phyloP scores from a whole-genome alignment of 106 monocot genomes.

The Dendrobium huoshanense region DNA sequence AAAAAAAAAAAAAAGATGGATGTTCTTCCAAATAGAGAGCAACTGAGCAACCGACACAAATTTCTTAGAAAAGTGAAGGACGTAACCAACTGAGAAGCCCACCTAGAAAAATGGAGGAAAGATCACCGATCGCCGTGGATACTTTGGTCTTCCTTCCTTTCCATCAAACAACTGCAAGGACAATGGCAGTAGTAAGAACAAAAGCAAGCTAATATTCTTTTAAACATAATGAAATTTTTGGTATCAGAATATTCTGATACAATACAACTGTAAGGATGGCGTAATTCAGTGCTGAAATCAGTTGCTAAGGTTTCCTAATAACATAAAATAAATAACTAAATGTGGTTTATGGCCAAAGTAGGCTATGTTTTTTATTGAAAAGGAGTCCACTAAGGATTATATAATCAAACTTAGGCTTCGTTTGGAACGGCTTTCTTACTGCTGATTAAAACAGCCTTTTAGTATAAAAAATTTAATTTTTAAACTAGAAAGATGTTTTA shows the following conservation, averaged over 20 bases:
- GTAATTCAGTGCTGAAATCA: too few relatives aligned
- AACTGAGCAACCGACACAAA: not conserved
- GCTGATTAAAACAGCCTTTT: too few relatives aligned
- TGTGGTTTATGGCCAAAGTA: not conserved
- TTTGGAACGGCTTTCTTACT: too few relatives aligned
- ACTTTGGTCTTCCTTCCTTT: constrained; percentile 53
- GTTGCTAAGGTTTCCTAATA: not conserved
- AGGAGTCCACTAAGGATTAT: not conserved
- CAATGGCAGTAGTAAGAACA: constrained; percentile 4
- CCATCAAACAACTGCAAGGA: constrained; percentile 61
- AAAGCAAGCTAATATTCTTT: not conserved
- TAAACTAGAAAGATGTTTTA: too few relatives aligned
- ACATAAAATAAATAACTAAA: not conserved
- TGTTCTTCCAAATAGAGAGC: not conserved
- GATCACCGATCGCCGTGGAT: constrained; percentile 60
- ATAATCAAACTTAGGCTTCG: too few relatives aligned
- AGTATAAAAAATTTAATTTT: too few relatives aligned
- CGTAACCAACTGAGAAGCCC: not conserved
- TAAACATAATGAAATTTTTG: not conserved
- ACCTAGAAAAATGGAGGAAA: constrained; percentile 50
- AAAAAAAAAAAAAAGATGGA: not conserved
- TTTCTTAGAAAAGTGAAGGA: not conserved
- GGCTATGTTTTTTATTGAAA: not conserved
- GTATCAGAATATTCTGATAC: not conserved
- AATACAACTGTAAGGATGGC: too few relatives aligned